Evolutionary conservation across 208 protist species (phyloP).

Genomic region (Leptomonas seymouri): DNA sequence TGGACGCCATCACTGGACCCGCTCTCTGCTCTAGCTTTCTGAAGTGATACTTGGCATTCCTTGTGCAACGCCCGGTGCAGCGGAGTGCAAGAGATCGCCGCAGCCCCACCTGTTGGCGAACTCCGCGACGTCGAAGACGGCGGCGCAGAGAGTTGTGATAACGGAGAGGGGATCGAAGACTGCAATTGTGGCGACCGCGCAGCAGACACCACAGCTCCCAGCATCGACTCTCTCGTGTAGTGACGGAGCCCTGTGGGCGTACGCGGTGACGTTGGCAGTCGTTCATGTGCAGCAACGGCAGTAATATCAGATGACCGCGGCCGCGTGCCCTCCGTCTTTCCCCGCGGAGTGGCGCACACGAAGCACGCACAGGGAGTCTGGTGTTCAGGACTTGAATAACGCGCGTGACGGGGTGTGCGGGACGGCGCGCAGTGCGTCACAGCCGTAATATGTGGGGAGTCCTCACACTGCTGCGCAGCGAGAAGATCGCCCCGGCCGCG

Average conservation of each 20-base stretch:
- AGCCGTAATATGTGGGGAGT: too few relatives aligned
- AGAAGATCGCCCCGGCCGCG: conserved; percentile 2
- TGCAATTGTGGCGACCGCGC: not conserved
- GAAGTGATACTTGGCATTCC: not conserved
- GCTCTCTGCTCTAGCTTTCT: not conserved
- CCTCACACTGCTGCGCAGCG: not conserved
- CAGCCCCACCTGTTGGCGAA: too few relatives aligned
- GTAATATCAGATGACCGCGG: not conserved
- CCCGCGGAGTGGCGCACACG: conserved; percentile 10
- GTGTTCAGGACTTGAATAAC: not conserved
- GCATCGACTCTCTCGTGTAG: not conserved
- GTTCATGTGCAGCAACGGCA: not conserved
- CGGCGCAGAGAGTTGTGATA: conserved; percentile 1
- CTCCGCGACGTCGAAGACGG: not conserved
- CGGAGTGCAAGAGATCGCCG: not conserved
- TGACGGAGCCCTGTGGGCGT: not conserved
- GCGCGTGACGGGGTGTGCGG: not conserved
- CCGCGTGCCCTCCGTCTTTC: not conserved
- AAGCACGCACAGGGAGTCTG: conserved; percentile 24
- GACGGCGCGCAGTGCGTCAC: not conserved
- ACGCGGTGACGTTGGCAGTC: not conserved
- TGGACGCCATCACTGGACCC: not conserved
- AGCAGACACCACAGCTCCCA: not conserved
- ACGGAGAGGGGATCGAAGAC: not conserved
- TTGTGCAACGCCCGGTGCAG: not conserved